Percentiles rank a stretch among this genome's conserved stretches.
Conservation (phyloP, 805 yeast species). For the Hanseniaspora singularis region DNA sequence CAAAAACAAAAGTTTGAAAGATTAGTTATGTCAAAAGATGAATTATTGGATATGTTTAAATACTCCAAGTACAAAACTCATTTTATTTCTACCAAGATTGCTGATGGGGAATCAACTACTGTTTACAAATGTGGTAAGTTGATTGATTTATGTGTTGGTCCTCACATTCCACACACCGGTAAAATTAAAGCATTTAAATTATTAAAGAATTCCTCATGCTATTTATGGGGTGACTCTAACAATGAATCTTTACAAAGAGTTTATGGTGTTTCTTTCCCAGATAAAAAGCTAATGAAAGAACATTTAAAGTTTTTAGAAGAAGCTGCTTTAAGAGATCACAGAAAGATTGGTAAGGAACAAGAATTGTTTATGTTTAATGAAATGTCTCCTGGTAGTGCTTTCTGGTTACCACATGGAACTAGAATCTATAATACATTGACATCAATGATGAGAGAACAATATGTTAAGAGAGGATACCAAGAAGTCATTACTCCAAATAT, state of each 20-base stretch:
- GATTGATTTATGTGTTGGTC: slow-evolving; percentile 94
- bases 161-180: slow-evolving; percentile 96
- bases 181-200: slow-evolving; percentile 88
- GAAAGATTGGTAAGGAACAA: slow-evolving; percentile 93
- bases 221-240: slow-evolving; percentile 82
- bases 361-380: slow-evolving; percentile 92
- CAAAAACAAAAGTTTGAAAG: slow-evolving; percentile 93
- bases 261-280: slow-evolving; percentile 97
- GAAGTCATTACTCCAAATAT: slow-evolving; percentile 98
- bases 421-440: slow-evolving; percentile 85
- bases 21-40: slow-evolving; percentile 81
- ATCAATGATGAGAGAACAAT: slow-evolving; percentile 69
- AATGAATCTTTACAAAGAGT: slow-evolving; percentile 95
- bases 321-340: slow-evolving; percentile 91
- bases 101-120: slow-evolving; percentile 91
- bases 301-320: slow-evolving; percentile 89
- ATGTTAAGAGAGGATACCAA: slow-evolving; percentile 87
- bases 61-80: slow-evolving; percentile 93
- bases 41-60: slow-evolving; percentile 80
- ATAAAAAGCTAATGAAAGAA: slow-evolving; percentile 88
- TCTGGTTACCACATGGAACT: slow-evolving; percentile 99
- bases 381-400: slow-evolving; percentile 94
- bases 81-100: slow-evolving; percentile 74
- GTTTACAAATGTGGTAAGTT: slow-evolving; percentile 96
- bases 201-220: slow-evolving; percentile 89